Evolutionary conservation across 2,329 filamentous ascomycete genomes (phyloP), one percentile per base, ranked within the genome.

Genomic region (Diplodia sapinea): DNA sequence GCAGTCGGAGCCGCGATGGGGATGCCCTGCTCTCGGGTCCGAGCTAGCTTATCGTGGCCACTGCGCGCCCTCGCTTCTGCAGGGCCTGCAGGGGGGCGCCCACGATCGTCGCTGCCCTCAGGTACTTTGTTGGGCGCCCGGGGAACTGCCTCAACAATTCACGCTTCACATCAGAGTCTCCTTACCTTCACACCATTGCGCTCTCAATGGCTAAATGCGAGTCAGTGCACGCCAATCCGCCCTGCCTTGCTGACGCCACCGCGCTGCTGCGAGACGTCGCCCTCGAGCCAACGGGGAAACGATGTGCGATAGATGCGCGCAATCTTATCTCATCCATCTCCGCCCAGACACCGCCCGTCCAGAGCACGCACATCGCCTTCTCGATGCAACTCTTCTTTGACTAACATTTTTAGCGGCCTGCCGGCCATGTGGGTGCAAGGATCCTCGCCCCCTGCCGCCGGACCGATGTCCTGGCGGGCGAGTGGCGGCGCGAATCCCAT

Each of bases 171-270:
- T 66, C 43, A 31, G 15, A 29, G 55, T 62, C 65, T 67, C 65
- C 65, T 67, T 67, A 62, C 65, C 23, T 67, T 67, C 65, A 67
- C 55, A n/a, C 65, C 54, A 67, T 67, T 36, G 51, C 33, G 36
- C 49, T 23, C 23, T 20, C 17, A 26, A 20, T 23, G 38, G 38
- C 5, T 47, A 47, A 47, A 59, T n/a, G 23, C 59, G 59, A 63
- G 59, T 63, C 59, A 63, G 29, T 15, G 38, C 47, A 2, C 47
- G 29, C 17, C 40, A n/a, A 51, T 36, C 56, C 6, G 33, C 33
- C 15, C 13, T 13, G 5, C 23, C 40, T 15, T 20, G 5, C n/a
- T 56, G 54, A 61, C 57, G 57, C 57, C 57, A 61, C 57, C 26
- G 17, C 38, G 12, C n/a, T 9, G 54, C 54, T n/a, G 33, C 54